Evolutionary conservation across 2,329 filamentous ascomycete species (phyloP), one percentile per base, ranked within the genome.

Genomic region (Talaromyces atroroseus): DNA sequence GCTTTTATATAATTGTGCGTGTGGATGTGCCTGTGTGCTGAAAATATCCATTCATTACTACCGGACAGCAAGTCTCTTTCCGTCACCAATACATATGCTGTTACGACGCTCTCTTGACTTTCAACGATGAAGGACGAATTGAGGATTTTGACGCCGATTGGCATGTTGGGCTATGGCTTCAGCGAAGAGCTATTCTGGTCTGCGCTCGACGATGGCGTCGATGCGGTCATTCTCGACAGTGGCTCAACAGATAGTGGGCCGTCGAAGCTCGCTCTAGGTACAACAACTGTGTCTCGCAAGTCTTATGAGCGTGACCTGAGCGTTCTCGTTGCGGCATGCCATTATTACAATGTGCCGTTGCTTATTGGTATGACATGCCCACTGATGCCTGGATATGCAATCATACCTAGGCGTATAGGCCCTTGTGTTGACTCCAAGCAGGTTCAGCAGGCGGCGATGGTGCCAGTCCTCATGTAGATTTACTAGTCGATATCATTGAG

Each of bases 391-490:
- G n/a, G n/a, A n/a, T n/a, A n/a, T n/a, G n/a, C n/a, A n/a, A 40
- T 18, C 36, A n/a, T 40, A 20, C n/a, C 2, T 23, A 20, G 18
- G 18, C 20, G 14, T 18, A 21, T 23, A 21, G 18, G 12, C 20
- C 6, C 12, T 23, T 23, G 18, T 44, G 20, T 14, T 44, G 20
- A 44, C 40, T 44, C 40, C 18, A 10, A 44, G 18, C 20, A 44
- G 65, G 70, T 5, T 79, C 76, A 2, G 75, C 72, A 1, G 78
- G 78, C 1, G 78, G 78, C 0, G 75, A 76, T 59, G 79, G 78
- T 0, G 72, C 68, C 2, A 71, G 78, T 42, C 67, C 66, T 0
- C 74, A 78, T 52, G 74, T 79, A 0, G 55, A 65, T 26, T 64
- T 69, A n/a, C 71, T 77, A 42, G 44, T 68, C 0, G 62, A 73